Conservation (phyloP, 352 stramenopile genomes). For the Peronospora destructor region DNA sequence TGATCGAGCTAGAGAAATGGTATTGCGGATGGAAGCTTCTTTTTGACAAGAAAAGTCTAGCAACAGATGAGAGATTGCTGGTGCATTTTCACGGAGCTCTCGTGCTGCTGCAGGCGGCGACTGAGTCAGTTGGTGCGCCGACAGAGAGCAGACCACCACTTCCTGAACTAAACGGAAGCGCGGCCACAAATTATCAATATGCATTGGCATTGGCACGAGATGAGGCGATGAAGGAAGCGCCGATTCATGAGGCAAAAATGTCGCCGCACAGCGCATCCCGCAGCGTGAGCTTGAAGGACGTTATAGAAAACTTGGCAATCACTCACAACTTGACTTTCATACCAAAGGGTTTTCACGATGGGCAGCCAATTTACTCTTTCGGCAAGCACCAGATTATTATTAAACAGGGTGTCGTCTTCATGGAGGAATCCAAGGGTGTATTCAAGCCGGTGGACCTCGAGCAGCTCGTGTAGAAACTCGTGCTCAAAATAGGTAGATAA, state of each 20-base stretch:
- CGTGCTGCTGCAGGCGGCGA: constrained; percentile 52
- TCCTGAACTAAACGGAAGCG: constrained; percentile 42
- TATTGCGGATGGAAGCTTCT: constrained; percentile 82
- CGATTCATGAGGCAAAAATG: constrained; percentile 14
- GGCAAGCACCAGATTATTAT: constrained; percentile 79
- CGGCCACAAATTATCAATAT: constrained; percentile 66
- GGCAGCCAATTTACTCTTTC: constrained; percentile 75
- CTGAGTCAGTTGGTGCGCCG: constrained; percentile 13
- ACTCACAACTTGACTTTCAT: constrained; percentile 76
- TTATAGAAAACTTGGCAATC: constrained; percentile 78
- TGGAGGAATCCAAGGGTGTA: constrained; percentile 50
- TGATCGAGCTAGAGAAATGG: constrained; percentile 74
- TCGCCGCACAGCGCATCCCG: constrained; percentile 30
- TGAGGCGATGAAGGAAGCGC: constrained; percentile 19
- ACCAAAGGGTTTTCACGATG: constrained; percentile 67
- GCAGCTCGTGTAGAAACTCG: constrained; percentile 40
- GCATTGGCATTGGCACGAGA: constrained; percentile 52
- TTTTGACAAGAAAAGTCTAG: constrained; percentile 59
- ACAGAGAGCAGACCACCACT: constrained; percentile 22
- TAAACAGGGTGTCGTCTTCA: constrained; percentile 76
- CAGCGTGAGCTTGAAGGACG: constrained; percentile 68
- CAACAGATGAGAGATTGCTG: constrained; percentile 51
- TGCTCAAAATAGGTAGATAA: not conserved
- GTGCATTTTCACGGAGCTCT: constrained; percentile 74
- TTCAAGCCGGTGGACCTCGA: constrained; percentile 77